Evolutionary conservation across 2,329 filamentous ascomycete genomes (phyloP).

Genomic region (Penicillium sp.): DNA sequence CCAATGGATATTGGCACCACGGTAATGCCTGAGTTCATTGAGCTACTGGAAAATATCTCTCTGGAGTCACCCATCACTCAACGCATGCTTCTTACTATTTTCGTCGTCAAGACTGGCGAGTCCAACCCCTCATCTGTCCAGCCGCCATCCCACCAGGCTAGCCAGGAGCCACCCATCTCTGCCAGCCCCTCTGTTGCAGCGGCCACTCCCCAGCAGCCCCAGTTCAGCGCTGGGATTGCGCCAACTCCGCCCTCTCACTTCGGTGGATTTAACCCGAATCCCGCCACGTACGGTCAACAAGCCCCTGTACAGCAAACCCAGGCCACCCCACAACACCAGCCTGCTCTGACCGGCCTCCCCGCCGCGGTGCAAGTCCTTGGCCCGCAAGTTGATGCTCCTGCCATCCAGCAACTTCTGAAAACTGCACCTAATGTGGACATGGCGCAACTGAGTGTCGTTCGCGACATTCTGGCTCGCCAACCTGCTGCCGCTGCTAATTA

Average conservation of each 20-base stretch:
- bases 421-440: slow-evolving; percentile 67
- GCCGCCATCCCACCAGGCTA: slow-evolving; percentile 42
- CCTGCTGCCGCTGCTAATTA: slow-evolving; percentile 64
- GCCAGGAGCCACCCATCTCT: slow-evolving; percentile 35
- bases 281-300: slow-evolving; percentile 24
- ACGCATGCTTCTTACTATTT: slow-evolving; percentile 76
- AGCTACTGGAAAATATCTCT: slow-evolving; percentile 80
- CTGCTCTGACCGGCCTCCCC: slow-evolving; percentile 49
- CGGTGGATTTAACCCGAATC: slow-evolving; percentile 15
- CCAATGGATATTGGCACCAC: slow-evolving; percentile 72
- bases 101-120: slow-evolving; percentile 71
- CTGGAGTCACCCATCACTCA: slow-evolving; percentile 71
- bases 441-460: slow-evolving; percentile 73
- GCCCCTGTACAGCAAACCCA: slow-evolving; percentile 14
- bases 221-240: slow-evolving; percentile 28
- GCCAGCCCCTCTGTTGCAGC: slow-evolving; percentile 35
- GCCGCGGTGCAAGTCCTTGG: slow-evolving; percentile 66
- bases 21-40: slow-evolving; percentile 77
- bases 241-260: slow-evolving; percentile 27
- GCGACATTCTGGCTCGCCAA: slow-evolving; percentile 65
- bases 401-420: slow-evolving; percentile 67
- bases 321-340: slow-evolving; percentile 27
- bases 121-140: slow-evolving; percentile 43
- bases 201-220: slow-evolving; percentile 30
- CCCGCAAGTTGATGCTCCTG: slow-evolving; percentile 60